Percentiles rank a stretch among this genome's conserved stretches.
Evolutionary conservation across 2,329 filamentous ascomycete species (phyloP).

Genomic region (Exophiala bonariae): DNA sequence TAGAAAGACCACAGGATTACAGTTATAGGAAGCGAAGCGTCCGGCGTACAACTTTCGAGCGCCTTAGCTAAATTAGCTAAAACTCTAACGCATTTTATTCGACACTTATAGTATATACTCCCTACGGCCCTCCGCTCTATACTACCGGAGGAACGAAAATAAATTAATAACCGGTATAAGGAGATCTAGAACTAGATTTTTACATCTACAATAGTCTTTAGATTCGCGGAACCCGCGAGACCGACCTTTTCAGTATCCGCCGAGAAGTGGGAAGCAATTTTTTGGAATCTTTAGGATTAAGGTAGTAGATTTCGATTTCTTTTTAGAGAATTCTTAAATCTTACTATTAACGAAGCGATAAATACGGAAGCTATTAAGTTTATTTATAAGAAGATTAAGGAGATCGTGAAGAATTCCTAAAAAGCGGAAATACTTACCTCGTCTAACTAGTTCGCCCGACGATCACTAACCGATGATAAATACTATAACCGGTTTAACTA

Average conservation of each 20-base stretch:
- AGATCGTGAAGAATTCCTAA: constrained; percentile 50
- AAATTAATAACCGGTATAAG: constrained; percentile 10
- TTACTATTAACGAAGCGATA: constrained; percentile 43
- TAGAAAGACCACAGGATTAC: constrained; percentile 59
- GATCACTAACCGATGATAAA: constrained; percentile 47
- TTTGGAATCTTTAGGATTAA: constrained; percentile 48
- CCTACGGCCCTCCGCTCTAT: constrained; percentile 57
- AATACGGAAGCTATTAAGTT: constrained; percentile 56
- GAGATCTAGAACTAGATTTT: constrained; percentile 28
- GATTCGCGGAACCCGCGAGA: constrained; percentile 48
- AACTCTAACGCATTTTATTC: constrained; percentile 55
- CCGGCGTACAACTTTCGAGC: constrained; percentile 64
- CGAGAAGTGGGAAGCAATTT: constrained; percentile 40
- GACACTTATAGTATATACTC: constrained; percentile 64
- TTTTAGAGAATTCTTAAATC: constrained; percentile 53
- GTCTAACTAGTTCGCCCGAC: constrained; percentile 52
- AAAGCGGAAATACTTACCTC: constrained; percentile 56
- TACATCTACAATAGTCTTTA: constrained; percentile 59
- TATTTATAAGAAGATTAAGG: constrained; percentile 54
- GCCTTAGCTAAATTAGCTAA: constrained; percentile 55
- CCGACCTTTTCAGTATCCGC: constrained; percentile 20
- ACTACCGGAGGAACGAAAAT: constrained; percentile 49
- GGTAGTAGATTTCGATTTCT: constrained; percentile 55
- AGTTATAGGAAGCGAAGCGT: constrained; percentile 64
- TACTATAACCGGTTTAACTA: constrained; percentile 53